Base-by-base conservation (phyloP, 2,329 filamentous ascomycete genomes). In the Calonectria leucothoes region DNA sequence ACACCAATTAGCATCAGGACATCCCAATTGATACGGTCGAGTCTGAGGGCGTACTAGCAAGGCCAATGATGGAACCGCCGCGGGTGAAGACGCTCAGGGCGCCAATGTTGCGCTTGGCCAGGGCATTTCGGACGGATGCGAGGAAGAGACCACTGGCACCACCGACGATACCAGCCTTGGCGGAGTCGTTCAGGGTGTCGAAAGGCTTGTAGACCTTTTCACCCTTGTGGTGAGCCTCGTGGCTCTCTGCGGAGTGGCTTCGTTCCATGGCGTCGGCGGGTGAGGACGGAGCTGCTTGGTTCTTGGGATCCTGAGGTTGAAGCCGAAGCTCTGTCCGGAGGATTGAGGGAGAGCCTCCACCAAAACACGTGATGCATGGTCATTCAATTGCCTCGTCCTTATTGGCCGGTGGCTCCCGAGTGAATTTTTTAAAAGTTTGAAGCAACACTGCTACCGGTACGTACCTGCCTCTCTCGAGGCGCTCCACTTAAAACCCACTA, bases 51-150 rank as follows among this genome's bases (percentile, higher is more conserved):
- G 65, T 83, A 86, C 84, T 80, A 75, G 81, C 81, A 48, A 86
- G 80, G 57, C 84, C 93, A 82, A 96, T 94, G 64, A 93, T 93
- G 82, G 93, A 88, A 77, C 95, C 96, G 71, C 92, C 93, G 81
- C 92, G 91, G 59, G 94, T 94, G 83, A 98, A 93, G 81, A 98
- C 90, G 78, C 94, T 94, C 88, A 93, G 91, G 75, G 93, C 90
- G 80, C 95, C 95, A 77, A 97, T 88, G 85, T 98, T 98, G 83
- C 91, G 90, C 88, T 92, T 95, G 69, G 93, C 90, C 79, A 98
- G 90, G 72, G 95, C 95, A 88, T 98, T 98, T 88, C 96, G 94
- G 77, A 98, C 89, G 69, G 94, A 93, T 65, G 95, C 93, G 74
- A 94, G 84, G 84, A 95, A 89, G 82, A 94, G 86, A 80, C 95